Base-by-base conservation (phyloP, 2,329 filamentous ascomycete genomes). In the Hymenoscyphus linearis region DNA sequence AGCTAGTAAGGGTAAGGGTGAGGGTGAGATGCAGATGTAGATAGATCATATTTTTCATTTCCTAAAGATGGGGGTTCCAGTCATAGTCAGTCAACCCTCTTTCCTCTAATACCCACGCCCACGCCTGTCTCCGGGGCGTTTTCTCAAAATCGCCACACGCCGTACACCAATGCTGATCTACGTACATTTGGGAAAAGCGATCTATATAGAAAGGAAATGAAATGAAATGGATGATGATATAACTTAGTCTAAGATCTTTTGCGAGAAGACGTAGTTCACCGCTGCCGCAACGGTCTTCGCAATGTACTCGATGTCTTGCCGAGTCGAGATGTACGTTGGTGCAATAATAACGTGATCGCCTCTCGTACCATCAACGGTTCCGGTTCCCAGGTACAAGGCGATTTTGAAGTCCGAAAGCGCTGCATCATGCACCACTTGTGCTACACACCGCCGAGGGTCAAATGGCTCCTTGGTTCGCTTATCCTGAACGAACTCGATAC, bases 331-430 rank as follows among this genome's bases (percentile, higher is more conserved):
- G 72, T 83, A 88, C 3, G 85, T 77, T 18, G 86, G 86, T 9
- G 84, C 80, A 22, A 89, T 67, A 37, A 88, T 76, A 52, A 88
- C 75, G 72, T 87, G 84, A 67, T 89, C 86, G 2, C 86, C 86
- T 5, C 69, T 71, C n/a, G 72, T 69, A 10, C 85, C 85, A 68
- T 85, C 71, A 4, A 76, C 81, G 4, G 80, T 81, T 5, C 86
- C 85, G 6, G 76, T 77, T 5, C 83, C 82, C 13, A 80, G 79
- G 68, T 88, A 89, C n/a, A 88, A 69, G 3, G 80, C 80, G 64
- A 89, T 82, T 59, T 77, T 78, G 67, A 81, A 78, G 22, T 70
- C 63, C 2, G 69, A 70, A 55, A 74, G 66, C 7, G 70, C 73
- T 12, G 77, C 77, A 55, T 83, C 77, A 63, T 82, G 79, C 2